Evolutionary conservation across 345 rosid species (phyloP).

Genomic region (Arabis hirsuta): DNA sequence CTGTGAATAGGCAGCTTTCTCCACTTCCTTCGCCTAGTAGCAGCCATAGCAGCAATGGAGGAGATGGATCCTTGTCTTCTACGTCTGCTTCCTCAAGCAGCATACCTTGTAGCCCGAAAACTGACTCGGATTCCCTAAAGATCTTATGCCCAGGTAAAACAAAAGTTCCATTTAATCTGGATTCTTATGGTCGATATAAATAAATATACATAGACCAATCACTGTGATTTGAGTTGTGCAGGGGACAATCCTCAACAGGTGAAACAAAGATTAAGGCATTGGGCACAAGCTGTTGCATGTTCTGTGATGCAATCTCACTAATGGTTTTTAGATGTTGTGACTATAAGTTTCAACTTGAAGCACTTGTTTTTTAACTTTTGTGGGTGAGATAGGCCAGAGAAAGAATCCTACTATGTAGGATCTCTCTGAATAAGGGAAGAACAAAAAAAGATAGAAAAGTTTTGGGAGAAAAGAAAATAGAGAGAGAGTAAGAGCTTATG

Average conservation of each 20-base stretch:
- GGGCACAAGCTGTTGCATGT: slow-evolving; percentile 78
- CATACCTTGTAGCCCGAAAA: slow-evolving; percentile 60
- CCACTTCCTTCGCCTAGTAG: slow-evolving; percentile 74
- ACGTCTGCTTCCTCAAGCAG: slow-evolving; percentile 49
- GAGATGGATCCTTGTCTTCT: slow-evolving; percentile 42
- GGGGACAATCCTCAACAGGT: slow-evolving; percentile 76
- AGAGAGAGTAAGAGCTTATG: slow-evolving; percentile 15
- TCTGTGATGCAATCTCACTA: slow-evolving; percentile 55
- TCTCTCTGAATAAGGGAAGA: slow-evolving; percentile 39
- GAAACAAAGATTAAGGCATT: slow-evolving; percentile 63
- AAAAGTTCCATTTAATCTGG: background rate
- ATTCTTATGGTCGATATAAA: background rate
- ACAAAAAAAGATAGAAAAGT: slow-evolving; percentile 8
- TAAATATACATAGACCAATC: background rate
- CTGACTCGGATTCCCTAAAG: slow-evolving; percentile 77
- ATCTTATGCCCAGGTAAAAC: slow-evolving; percentile 73
- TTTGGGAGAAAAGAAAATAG: slow-evolving; percentile 22
- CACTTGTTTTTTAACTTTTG: slow-evolving; percentile 13
- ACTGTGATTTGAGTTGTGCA: slow-evolving; percentile 39
- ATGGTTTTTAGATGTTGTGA: slow-evolving; percentile 34
- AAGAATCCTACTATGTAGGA: slow-evolving; percentile 41
- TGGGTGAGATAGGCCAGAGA: slow-evolving; percentile 42
- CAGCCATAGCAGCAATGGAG: slow-evolving; percentile 43
- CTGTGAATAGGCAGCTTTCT: slow-evolving; percentile 85
- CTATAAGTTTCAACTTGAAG: slow-evolving; percentile 23